Percentiles rank a stretch among this genome's conserved stretches.
Evolutionary conservation across 305 asterid species (phyloP).

Genomic region (Euphrasia arctica): DNA sequence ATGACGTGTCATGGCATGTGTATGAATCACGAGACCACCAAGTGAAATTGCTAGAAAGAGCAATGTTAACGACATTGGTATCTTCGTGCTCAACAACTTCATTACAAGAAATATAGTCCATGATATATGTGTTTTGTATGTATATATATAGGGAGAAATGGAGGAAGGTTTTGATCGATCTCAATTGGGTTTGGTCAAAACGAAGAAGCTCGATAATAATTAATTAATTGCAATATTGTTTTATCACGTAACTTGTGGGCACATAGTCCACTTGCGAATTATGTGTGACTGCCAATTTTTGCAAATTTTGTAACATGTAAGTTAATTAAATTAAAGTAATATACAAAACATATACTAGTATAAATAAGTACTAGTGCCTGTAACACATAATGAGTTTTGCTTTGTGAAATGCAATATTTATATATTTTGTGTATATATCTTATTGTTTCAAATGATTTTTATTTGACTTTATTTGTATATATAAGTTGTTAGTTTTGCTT

Average conservation of each 20-base stretch:
- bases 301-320: background rate
- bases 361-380: too few species aligned
- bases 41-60: slow-evolving; percentile 20
- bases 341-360: background rate
- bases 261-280: background rate
- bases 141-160: background rate
- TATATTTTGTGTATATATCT: too few species aligned
- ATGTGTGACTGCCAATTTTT: background rate
- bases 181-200: background rate
- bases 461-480: background rate
- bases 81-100: background rate
- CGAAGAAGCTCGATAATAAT: too few species aligned
- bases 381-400: background rate
- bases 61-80: slow-evolving; percentile 13
- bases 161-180: background rate
- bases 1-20: slow-evolving; percentile 29
- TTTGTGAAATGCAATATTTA: background rate
- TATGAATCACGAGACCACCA: slow-evolving; percentile 19
- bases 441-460: too few species aligned
- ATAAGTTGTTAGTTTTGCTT: background rate
- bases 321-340: too few species aligned
- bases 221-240: background rate
- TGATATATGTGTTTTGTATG: background rate
- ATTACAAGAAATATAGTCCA: background rate
- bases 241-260: slow-evolving; percentile 15